Evolutionary conservation across 225 moss, liverwort and hornwort genomes (phyloP), one percentile per base, ranked within the genome.

Genomic region (Physcomitrium patens): DNA sequence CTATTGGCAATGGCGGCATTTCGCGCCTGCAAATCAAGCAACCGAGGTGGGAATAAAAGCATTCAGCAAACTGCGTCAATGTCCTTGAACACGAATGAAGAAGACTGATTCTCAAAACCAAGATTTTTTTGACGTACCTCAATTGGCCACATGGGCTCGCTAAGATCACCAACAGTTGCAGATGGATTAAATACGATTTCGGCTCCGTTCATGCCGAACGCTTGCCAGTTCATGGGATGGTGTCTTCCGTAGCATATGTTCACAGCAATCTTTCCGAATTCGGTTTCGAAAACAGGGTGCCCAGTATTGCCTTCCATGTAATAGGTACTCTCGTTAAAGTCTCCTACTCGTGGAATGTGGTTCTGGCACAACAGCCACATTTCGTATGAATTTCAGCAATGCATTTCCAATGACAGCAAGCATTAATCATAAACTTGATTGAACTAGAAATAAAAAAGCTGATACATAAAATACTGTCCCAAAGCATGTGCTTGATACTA

Each of bases 131-230:
- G 46, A 66, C 67, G 42, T 47, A 94, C 96, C 92, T 96, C 96
- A 56, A 94, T 78, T 17, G 96, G 76, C 99, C 99, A 99, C 99
- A 99, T 95, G 48, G 99, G 99, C 69, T 99, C 99, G 75, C 99
- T 99, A 67, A 95, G 85, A 58, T 95, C 92, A 65, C 99, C 99
- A 11, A 99, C 99, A 63, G 99, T 99, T 42, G 99, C 99, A 18
- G 95, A 95, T 7, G 99, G 99, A 71, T 99, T 99, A 82, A 99
- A 95, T 13, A 99, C 99, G 81, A 99, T 93, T 67, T 99, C 99
- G 10, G 81, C 94, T 84, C 83, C 95, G 72, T 90, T 95, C 91
- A 85, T 85, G 26, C 60, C 99, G 80, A 92, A 99, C 78, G 91
- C 95, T 80, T 95, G 99, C 99, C 99, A 99, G 77, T 99, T 99